These are phyloP conservation scores for Magnusiomyces tetraspermus DNA, from an alignment of 1,139 yeast species.

Conservation along the genomic window DNA sequence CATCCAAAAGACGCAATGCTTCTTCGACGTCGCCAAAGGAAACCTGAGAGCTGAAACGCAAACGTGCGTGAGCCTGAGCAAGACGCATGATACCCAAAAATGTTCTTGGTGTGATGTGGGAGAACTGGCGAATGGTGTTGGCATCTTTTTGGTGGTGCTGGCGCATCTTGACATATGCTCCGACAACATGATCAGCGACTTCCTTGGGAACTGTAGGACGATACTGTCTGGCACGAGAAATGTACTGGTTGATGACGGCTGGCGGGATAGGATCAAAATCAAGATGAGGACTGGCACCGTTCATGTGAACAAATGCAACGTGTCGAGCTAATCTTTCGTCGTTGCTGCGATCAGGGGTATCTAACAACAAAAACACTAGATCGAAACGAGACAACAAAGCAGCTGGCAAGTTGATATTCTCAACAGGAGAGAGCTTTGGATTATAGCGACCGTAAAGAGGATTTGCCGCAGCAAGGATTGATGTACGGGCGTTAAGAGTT, in stretches of 20 bases:
- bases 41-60: conserved; percentile 70
- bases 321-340: conserved; percentile 88
- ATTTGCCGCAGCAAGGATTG: conserved; percentile 95
- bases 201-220: conserved; percentile 83
- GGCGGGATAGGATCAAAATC: conserved; percentile 73
- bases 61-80: conserved; percentile 89
- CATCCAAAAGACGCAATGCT: conserved; percentile 77
- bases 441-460: conserved; percentile 95
- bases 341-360: conserved; percentile 66
- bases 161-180: conserved; percentile 81
- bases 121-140: conserved; percentile 67
- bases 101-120: conserved; percentile 94
- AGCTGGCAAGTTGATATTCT: conserved; percentile 93
- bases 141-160: conserved; percentile 80
- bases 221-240: conserved; percentile 74
- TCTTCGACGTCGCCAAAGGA: conserved; percentile 83
- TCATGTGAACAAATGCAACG: conserved; percentile 94
- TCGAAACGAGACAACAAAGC: conserved; percentile 95
- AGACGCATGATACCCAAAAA: conserved; percentile 82
- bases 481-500: conserved; percentile 89
- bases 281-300: conserved; percentile 73
- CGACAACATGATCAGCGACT: conserved; percentile 82
- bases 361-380: conserved; percentile 75
- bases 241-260: conserved; percentile 72
- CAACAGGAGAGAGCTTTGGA: conserved; percentile 81